Base-by-base conservation (phyloP, 106 monocot genomes). In the Chionographis japonica region DNA sequence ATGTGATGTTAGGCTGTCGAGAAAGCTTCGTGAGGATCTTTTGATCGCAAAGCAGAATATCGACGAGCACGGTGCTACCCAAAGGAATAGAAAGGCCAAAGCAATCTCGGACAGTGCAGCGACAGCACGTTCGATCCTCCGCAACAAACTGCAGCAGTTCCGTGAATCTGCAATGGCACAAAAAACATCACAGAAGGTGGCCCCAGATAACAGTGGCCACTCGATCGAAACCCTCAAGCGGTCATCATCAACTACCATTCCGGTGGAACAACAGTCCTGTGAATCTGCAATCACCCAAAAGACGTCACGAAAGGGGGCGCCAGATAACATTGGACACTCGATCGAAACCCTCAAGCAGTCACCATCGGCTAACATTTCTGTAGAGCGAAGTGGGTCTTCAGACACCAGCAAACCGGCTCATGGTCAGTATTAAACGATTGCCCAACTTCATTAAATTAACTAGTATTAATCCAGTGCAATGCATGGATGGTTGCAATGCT, bases 41-140 rank as follows among this genome's bases (percentile, higher is more conserved):
- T 52, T 78, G 49, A 53, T 67, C 59, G 77, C 89, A 72, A 86
- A 73, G 56, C 70, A 75, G 65, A 83, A 56, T 43, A 62, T 93
- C 55, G 40, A 50, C 4, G 68, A 81, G 8, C 74, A 89, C 58
- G 62, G 15, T 54, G n/a, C 37, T 37, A 60, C 46, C 66, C 79
- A 81, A 43, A 68, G 43, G 55, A 74, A 62, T n/a, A 86, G 56
- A 53, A 93, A 86, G 67, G 61, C 57, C 4, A 75, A 70, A 56
- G 78, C 79, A 65, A 50, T 93, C 12, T 77, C 54, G 4, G 81
- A 89, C 16, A 55, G 39, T 56, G 93, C 83, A 18, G 64, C 72
- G 38, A 41, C 64, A 56, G 80, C 86, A 19, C 84, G 81, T 65
- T 86, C 86, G 3, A 63, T 77, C 50, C 76, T 93, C 43, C 86